These are phyloP conservation scores for Flaveria sonorensis DNA, from an alignment of 129 eudicot genomes.

Conservation along the genomic window DNA sequence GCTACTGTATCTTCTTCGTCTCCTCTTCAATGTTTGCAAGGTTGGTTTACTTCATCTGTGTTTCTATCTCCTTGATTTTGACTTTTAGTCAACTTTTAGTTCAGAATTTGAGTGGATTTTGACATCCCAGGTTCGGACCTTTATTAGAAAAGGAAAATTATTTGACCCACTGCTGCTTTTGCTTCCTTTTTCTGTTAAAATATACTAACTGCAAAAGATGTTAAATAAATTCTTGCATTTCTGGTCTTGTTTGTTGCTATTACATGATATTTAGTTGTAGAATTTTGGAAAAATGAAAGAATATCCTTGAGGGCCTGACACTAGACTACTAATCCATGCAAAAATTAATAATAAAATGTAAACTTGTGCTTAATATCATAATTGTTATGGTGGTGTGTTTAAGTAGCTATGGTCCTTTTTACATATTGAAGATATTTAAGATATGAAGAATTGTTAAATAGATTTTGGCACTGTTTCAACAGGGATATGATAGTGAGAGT, in stretches of 20 bases:
- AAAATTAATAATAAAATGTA: background rate
- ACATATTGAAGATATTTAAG: background rate
- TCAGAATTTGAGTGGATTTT: conserved; percentile 10
- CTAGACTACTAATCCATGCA: conserved; percentile 1
- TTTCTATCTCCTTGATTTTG: conserved; percentile 15
- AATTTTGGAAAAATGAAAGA: background rate
- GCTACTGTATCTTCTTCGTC: conserved; percentile 36
- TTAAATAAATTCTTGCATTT: conserved; percentile 17
- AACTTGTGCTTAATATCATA: background rate
- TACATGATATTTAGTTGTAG: conserved; percentile 12
- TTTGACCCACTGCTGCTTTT: conserved; percentile 21
- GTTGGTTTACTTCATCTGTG: conserved; percentile 21
- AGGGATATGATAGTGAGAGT: conserved; percentile 41
- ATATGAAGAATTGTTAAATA: conserved; percentile 22
- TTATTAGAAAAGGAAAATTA: background rate
- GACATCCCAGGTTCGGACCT: conserved; percentile 10
- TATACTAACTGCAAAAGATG: background rate
- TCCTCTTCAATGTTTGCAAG: conserved; percentile 29
- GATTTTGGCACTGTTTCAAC: conserved; percentile 31
- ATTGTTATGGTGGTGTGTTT: background rate
- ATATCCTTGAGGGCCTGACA: too few species aligned
- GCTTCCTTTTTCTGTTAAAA: conserved; percentile 15
- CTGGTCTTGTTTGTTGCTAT: conserved; percentile 7
- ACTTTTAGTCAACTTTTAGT: conserved; percentile 26
- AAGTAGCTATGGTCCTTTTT: background rate